Base-by-base conservation (phyloP, 2,329 filamentous ascomycete species). In the Aspergillus carbonarius region DNA sequence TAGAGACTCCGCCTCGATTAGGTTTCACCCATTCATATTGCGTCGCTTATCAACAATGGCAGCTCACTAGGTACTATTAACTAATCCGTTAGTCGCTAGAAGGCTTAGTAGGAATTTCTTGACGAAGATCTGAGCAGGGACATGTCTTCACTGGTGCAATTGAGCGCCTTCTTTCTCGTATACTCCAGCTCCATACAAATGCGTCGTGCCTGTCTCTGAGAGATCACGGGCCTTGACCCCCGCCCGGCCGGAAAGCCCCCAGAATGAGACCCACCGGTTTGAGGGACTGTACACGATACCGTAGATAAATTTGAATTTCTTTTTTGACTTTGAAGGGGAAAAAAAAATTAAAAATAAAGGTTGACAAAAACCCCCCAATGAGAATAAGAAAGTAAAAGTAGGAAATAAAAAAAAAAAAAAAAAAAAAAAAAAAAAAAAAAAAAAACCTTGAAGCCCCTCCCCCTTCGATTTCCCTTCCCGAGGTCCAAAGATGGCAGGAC, bases 11-110 rank as follows among this genome's bases (percentile, higher is more conserved):
- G 20, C 34, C 42, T 30, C 47, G 44, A 32, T 40, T 44, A 51
- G 40, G 30, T 39, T 59, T 39, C 35, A 13, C 23, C 49, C 49
- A 57, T 34, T 60, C 42, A 60, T 25, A 37, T 52, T 49, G 57
- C 48, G 37, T 49, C 44, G 51, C 54, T 39, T 32, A 34, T 15
- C 47, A 51, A 46, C 39, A 32, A 55, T 57, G 54, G 32, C 58
- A 42, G 49, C 17, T 44, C n/a, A 23, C 23, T 23, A 23, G 23
- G 23, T 23, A n/a, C n/a, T n/a, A n/a, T n/a, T n/a, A 23, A 46
- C 58, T 54, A 57, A 25, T 8, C 54, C 20, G 10, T 37, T 44
- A 25, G 2, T 15, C 37, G 58, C 30, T 40, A 57, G 10, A 47
- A 15, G n/a, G n/a, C 17, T 55, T 50, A 32, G 30, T 47, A 46